A percentile compares a stretch with the other conserved stretches of the same genome.
Conservation (phyloP, 805 yeast genomes). For the Wickerhamomyces bisporus region DNA sequence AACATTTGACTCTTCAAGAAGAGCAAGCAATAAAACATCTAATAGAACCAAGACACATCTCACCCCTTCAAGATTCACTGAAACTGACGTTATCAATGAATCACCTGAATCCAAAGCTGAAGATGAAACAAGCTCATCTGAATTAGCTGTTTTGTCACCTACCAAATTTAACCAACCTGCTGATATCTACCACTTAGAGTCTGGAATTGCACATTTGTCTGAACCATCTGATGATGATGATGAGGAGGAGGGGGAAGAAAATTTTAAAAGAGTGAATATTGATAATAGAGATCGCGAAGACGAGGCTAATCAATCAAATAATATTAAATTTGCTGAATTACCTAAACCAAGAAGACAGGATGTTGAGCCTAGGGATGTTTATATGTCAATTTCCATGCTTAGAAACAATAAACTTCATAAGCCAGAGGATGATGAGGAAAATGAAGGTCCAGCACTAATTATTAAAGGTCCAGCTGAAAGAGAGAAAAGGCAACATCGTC, state of each 20-base stretch:
- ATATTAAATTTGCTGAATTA: slow-evolving; percentile 20
- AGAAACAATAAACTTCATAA: slow-evolving; percentile 44
- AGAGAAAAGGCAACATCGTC: slow-evolving; percentile 31
- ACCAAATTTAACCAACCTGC: slow-evolving; percentile 8
- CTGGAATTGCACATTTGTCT: slow-evolving; percentile 13
- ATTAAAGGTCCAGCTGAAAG: slow-evolving; percentile 76
- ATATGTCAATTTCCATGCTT: slow-evolving; percentile 76
- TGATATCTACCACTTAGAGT: slow-evolving; percentile 2
- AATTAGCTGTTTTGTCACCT: slow-evolving; percentile 4
- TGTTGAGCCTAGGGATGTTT: slow-evolving; percentile 79
- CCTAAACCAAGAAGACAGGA: slow-evolving; percentile 33
- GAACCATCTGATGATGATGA: slow-evolving; percentile 21
- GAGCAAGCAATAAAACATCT: neutral
- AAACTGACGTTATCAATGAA: neutral
- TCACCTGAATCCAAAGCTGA: slow-evolving; percentile 4
- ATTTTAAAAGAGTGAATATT: slow-evolving; percentile 6
- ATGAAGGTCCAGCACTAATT: slow-evolving; percentile 73
- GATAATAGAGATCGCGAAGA: neutral
- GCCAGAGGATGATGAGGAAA: slow-evolving; percentile 37
- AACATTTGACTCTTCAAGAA: slow-evolving; percentile 10
- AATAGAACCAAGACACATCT: too few relatives aligned
- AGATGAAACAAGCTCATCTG: slow-evolving; percentile 14
- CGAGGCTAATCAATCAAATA: neutral
- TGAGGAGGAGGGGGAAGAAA: slow-evolving; percentile 6
- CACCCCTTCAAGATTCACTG: too few relatives aligned